These are phyloP conservation scores for Pseudocercospora eumusae DNA, from an alignment of 2,329 filamentous ascomycete species.

Conservation along the genomic window DNA sequence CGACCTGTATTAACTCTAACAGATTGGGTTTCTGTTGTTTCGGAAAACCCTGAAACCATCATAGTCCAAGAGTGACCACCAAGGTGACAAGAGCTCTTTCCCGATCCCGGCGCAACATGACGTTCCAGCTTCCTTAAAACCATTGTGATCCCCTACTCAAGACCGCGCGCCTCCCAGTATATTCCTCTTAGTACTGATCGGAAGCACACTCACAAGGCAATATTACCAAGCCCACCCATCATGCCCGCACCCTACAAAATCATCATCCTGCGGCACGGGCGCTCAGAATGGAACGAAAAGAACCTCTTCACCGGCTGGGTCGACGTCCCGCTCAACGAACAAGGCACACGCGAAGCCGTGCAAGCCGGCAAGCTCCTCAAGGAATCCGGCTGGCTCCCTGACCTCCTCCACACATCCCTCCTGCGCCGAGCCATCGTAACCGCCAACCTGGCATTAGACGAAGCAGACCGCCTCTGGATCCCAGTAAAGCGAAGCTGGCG, in stretches of 20 bases:
- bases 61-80: slow-evolving; percentile 1
- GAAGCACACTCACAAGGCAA: not conserved
- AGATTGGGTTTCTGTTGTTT: not conserved
- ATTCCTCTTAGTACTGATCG: not conserved
- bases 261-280: slow-evolving; percentile 26
- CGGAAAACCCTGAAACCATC: not conserved
- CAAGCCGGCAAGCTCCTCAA: slow-evolving; percentile 19
- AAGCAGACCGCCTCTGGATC: slow-evolving; percentile 16
- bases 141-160: not conserved
- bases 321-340: slow-evolving; percentile 22
- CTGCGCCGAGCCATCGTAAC: slow-evolving; percentile 20
- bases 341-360: slow-evolving; percentile 21
- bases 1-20: not conserved
- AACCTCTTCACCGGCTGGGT: slow-evolving; percentile 28
- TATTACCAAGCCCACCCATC: not conserved
- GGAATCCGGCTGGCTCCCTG: slow-evolving; percentile 17
- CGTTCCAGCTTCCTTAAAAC: not conserved
- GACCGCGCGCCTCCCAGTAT: not conserved
- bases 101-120: not conserved
- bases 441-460: slow-evolving; percentile 17
- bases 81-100: slow-evolving; percentile 4
- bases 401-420: slow-evolving; percentile 20
- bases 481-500: slow-evolving; percentile 16
- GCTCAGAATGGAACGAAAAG: slow-evolving; percentile 23
- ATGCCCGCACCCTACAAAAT: slow-evolving; percentile 17